Evolutionary conservation across 768 basidiomycete genomes (phyloP).

Genomic region (Pisolithus microcarpus): DNA sequence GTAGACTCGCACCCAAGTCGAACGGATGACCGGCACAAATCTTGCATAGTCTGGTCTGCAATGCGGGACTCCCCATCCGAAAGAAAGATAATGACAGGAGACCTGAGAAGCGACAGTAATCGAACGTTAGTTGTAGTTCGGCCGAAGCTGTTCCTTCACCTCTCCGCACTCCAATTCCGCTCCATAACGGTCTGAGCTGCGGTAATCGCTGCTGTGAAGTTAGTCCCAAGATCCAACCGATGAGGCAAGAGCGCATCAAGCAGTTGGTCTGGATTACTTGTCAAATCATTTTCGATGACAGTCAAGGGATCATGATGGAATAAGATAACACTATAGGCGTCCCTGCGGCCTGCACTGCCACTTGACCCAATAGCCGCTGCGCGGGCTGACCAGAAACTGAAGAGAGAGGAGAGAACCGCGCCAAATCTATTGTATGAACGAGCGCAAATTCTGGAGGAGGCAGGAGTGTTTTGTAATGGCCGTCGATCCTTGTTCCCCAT

Average conservation of each 20-base stretch:
- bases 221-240: constrained; percentile 30
- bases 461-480: constrained; percentile 36
- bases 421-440: constrained; percentile 41
- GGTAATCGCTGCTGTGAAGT: constrained; percentile 33
- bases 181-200: constrained; percentile 31
- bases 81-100: constrained; percentile 2
- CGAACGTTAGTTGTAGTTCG: neutral
- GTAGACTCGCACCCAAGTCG: constrained; percentile 30
- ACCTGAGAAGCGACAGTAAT: neutral
- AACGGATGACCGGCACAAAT: constrained; percentile 32
- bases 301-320: constrained; percentile 26
- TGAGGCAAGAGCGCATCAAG: constrained; percentile 28
- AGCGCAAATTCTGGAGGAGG: constrained; percentile 24
- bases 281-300: constrained; percentile 35
- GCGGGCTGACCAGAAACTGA: constrained; percentile 46
- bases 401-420: constrained; percentile 44
- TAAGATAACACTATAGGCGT: constrained; percentile 41
- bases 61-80: constrained; percentile 32
- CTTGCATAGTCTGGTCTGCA: constrained; percentile 26
- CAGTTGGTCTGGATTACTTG: constrained; percentile 34
- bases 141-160: constrained; percentile 20
- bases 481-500: constrained; percentile 33
- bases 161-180: constrained; percentile 38
- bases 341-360: constrained; percentile 7
- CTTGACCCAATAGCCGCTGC: constrained; percentile 32